These are phyloP conservation scores for Myriosclerotinia scirpicola DNA, from an alignment of 2,329 filamentous ascomycete species.

Conservation along the genomic window DNA sequence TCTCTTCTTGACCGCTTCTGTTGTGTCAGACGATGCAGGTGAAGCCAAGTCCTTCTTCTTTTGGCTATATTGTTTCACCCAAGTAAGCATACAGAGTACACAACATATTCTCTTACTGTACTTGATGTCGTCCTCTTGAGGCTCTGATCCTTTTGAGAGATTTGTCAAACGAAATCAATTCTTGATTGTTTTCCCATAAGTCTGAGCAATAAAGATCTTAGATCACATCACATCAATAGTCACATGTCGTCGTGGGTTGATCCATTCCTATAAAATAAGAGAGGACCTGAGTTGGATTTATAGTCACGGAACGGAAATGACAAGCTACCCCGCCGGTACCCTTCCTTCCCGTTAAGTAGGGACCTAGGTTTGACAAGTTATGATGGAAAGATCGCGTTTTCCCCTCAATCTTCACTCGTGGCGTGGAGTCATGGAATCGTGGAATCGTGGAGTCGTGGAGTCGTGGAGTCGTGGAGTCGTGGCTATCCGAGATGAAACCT, in stretches of 20 bases:
- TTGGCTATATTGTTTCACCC: background rate
- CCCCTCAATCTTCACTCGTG: background rate
- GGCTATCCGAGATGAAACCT: background rate
- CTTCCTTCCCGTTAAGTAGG: constrained; percentile 1
- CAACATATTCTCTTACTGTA: constrained; percentile 10
- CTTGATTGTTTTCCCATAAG: too few relatives aligned
- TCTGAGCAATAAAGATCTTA: background rate
- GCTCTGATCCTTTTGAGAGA: background rate
- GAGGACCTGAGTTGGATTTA: constrained; percentile 12
- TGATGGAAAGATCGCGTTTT: constrained; percentile 17
- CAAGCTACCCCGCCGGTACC: constrained; percentile 6
- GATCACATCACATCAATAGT: background rate
- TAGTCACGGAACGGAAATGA: constrained; percentile 13
- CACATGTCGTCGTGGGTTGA: background rate
- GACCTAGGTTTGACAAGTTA: too few relatives aligned
- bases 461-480: too few relatives aligned
- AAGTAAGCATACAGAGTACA: background rate
- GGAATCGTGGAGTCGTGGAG: too few relatives aligned
- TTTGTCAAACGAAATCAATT: background rate
- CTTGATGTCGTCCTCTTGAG: constrained; percentile 1
- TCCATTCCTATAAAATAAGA: too few relatives aligned
- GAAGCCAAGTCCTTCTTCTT: background rate
- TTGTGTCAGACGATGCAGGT: constrained; percentile 14
- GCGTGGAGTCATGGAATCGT: too few relatives aligned
- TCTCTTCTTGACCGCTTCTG: constrained; percentile 8